Percentiles rank a stretch among this genome's conserved stretches.
Conservation (phyloP, 2,329 filamentous ascomycete species). For the Pseudogymnoascus sp. region DNA sequence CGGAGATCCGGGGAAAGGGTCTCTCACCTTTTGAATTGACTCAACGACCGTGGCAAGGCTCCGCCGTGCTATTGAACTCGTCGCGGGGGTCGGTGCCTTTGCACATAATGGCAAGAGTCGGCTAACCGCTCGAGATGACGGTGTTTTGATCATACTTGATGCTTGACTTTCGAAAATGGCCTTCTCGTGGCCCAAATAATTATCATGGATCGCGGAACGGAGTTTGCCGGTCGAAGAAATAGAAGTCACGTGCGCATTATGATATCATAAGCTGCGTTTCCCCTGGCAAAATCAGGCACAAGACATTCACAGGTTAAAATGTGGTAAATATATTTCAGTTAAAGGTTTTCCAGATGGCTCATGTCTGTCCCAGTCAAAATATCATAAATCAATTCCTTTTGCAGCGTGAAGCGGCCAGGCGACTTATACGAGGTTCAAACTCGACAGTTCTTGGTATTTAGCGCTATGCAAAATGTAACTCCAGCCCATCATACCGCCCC, state of each 20-base stretch:
- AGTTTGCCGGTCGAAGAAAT: not conserved
- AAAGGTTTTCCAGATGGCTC: no score
- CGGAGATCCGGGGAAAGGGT: not conserved
- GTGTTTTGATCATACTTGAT: constrained; percentile 25
- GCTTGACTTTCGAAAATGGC: not conserved
- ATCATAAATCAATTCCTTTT: no score
- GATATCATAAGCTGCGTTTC: not conserved
- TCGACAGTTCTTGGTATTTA: not conserved
- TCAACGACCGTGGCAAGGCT: constrained; percentile 27
- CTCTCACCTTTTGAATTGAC: constrained; percentile 27
- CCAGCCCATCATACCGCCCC: not conserved
- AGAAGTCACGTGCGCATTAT: not conserved
- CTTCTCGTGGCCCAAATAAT: constrained; percentile 1
- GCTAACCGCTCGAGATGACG: constrained; percentile 21
- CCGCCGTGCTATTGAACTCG: constrained; percentile 23
- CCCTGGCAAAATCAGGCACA: not conserved
- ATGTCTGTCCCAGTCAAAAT: no score
- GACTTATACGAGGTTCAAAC: not conserved
- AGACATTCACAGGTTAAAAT: not conserved
- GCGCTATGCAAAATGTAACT: constrained; percentile 7
- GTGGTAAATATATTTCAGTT: no score
- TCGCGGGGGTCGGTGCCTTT: constrained; percentile 16
- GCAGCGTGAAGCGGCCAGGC: no score
- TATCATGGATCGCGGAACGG: not conserved
- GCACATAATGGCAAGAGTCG: constrained; percentile 17